phyloP scores from a whole-genome alignment of 1,139 yeast species.

The Blastobotrys indianensis region DNA sequence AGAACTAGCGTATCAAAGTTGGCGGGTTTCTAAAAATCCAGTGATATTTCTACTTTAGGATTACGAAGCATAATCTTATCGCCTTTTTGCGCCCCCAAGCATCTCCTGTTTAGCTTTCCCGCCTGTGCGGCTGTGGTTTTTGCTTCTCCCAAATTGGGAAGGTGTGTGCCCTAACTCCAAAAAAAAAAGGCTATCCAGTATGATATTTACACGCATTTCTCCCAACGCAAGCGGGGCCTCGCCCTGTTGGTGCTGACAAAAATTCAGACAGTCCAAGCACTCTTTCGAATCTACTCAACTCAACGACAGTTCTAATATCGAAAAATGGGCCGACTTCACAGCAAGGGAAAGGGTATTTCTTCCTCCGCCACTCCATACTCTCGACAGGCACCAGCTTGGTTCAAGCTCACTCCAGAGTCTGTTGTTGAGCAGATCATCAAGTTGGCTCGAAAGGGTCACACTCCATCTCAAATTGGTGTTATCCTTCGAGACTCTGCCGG shows the following conservation, averaged over 20 bases:
- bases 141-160: too few relatives aligned
- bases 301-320: slow-evolving; percentile 14
- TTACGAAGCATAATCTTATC: not conserved
- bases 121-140: too few relatives aligned
- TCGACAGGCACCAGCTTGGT: slow-evolving; percentile 98
- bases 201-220: too few relatives aligned
- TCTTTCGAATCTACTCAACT: not conserved
- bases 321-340: slow-evolving; percentile 60
- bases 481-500: slow-evolving; percentile 99
- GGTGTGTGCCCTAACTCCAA: too few relatives aligned
- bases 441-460: slow-evolving; percentile 99
- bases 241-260: not conserved
- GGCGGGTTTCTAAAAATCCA: too few relatives aligned
- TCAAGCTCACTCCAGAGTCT: slow-evolving; percentile 92
- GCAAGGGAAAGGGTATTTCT: slow-evolving; percentile 96
- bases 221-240: too few relatives aligned
- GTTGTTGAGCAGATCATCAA: slow-evolving; percentile 98
- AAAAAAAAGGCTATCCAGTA: too few relatives aligned
- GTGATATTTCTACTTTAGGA: not conserved
- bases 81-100: not conserved
- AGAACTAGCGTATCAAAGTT: too few relatives aligned
- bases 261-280: not conserved
- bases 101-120: too few relatives aligned
- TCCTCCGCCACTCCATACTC: slow-evolving; percentile 99
- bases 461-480: slow-evolving; percentile 99